Conservation (phyloP, 2,329 filamentous ascomycete species). For the Epichloe elymi region DNA sequence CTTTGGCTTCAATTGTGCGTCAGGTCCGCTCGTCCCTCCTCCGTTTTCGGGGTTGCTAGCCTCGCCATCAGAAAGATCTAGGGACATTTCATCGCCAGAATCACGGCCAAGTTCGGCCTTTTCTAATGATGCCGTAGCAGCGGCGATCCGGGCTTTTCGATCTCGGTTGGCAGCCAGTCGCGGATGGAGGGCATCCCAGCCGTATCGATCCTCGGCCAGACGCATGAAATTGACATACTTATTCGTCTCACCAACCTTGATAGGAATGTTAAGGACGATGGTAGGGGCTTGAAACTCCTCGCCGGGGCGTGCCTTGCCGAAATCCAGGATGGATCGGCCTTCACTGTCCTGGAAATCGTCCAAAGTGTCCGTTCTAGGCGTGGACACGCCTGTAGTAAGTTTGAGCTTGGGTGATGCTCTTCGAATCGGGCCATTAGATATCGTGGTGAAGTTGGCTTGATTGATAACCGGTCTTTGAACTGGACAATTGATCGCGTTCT, state of each 20-base stretch:
- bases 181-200: conserved; percentile 86
- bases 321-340: conserved; percentile 47
- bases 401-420: conserved; percentile 36
- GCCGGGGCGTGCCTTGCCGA: conserved; percentile 44
- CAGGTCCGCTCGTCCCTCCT: conserved; percentile 45
- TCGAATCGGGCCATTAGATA: conserved; percentile 28
- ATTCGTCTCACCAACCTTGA: conserved; percentile 64
- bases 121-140: conserved; percentile 75
- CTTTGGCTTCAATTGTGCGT: conserved; percentile 51
- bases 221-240: conserved; percentile 93
- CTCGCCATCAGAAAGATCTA: conserved; percentile 60
- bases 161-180: conserved; percentile 80
- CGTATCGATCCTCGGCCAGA: conserved; percentile 85
- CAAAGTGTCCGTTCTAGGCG: conserved; percentile 35
- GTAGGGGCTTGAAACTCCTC: conserved; percentile 53
- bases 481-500: conserved; percentile 13
- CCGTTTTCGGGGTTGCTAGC: conserved; percentile 84
- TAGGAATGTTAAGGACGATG: conserved; percentile 71
- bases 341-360: conserved; percentile 33
- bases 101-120: conserved; percentile 55
- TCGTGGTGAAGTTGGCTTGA: conserved; percentile 28
- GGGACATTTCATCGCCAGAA: conserved; percentile 71
- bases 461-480: conserved; percentile 21
- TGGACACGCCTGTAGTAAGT: conserved; percentile 24
- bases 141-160: conserved; percentile 75